Conservation (phyloP, 345 rosid genomes). For the Sapria himalayana region DNA sequence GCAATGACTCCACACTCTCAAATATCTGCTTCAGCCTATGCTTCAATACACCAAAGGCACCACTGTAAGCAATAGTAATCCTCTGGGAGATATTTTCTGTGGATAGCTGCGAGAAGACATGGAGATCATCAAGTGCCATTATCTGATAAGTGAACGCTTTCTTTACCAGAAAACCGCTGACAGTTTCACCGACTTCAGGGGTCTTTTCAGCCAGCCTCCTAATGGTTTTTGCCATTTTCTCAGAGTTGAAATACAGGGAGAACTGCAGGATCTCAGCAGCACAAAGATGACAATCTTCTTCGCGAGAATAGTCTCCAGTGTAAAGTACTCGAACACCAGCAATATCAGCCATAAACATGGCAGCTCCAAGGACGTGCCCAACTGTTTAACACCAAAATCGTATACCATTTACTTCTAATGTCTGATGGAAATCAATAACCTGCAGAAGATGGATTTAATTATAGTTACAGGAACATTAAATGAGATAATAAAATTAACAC, state of each 20-base stretch:
- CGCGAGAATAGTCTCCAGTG: constrained; percentile 88
- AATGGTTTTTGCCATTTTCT: constrained; percentile 82
- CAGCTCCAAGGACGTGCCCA: constrained; percentile 97
- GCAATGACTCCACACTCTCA: constrained; percentile 51
- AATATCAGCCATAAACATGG: constrained; percentile 95
- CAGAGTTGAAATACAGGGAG: constrained; percentile 79
- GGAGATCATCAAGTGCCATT: constrained; percentile 94
- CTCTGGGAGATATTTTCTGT: constrained; percentile 68
- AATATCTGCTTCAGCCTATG: constrained; percentile 75
- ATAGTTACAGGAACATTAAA: not conserved
- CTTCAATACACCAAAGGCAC: constrained; percentile 61
- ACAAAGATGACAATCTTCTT: constrained; percentile 84
- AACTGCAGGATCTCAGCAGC: constrained; percentile 95
- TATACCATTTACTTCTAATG: constrained; percentile 72
- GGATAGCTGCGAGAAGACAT: constrained; percentile 81
- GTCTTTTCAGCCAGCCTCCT: constrained; percentile 72
- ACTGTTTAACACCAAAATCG: constrained; percentile 97
- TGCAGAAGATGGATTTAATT: constrained; percentile 7
- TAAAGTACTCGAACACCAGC: constrained; percentile 86
- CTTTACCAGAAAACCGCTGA: constrained; percentile 69
- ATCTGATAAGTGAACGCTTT: constrained; percentile 89
- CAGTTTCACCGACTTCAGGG: constrained; percentile 60
- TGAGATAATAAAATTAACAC: not conserved
- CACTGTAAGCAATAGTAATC: constrained; percentile 55
- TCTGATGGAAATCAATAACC: constrained; percentile 92